Percentiles rank a stretch among this genome's conserved stretches.
These are phyloP conservation scores for Xylaria sp. DNA, from an alignment of 2,329 filamentous ascomycete species.

Conservation along the genomic window DNA sequence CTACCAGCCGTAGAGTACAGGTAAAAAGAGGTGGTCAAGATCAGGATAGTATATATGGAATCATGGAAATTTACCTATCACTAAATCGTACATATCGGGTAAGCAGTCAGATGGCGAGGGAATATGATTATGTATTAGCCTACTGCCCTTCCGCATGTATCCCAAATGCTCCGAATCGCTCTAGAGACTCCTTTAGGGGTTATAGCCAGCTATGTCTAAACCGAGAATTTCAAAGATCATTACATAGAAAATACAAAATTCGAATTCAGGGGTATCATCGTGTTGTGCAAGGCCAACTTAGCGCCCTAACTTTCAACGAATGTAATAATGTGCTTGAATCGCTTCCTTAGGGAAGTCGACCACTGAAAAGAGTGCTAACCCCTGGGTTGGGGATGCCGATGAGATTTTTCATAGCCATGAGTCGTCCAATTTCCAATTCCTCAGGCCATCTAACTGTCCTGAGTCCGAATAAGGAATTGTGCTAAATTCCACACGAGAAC, in stretches of 20 bases:
- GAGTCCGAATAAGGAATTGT: constrained; percentile 40
- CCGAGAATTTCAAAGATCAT: not conserved
- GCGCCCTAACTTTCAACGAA: not conserved
- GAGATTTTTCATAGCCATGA: constrained; percentile 32
- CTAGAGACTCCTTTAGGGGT: not conserved
- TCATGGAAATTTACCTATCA: constrained; percentile 1
- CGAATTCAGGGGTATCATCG: constrained; percentile 21
- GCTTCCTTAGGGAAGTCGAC: not conserved
- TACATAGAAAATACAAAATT: constrained; percentile 10
- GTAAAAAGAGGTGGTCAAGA: not conserved
- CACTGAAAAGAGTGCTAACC: not conserved
- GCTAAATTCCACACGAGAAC: constrained; percentile 14
- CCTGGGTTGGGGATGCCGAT: not conserved
- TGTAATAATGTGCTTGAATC: not conserved
- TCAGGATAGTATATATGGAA: not conserved
- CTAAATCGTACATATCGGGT: constrained; percentile 2
- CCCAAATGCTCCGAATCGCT: not conserved
- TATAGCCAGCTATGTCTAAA: constrained; percentile 4
- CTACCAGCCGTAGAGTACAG: not conserved
- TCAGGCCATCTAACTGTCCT: constrained; percentile 37
- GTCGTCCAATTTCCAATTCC: constrained; percentile 39
- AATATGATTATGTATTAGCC: not conserved
- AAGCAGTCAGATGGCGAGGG: not conserved
- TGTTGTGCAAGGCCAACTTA: not conserved
- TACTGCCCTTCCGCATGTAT: not conserved